These are phyloP conservation scores for Angomonas ambiguus DNA, from an alignment of 208 protist genomes.

Conservation along the genomic window DNA sequence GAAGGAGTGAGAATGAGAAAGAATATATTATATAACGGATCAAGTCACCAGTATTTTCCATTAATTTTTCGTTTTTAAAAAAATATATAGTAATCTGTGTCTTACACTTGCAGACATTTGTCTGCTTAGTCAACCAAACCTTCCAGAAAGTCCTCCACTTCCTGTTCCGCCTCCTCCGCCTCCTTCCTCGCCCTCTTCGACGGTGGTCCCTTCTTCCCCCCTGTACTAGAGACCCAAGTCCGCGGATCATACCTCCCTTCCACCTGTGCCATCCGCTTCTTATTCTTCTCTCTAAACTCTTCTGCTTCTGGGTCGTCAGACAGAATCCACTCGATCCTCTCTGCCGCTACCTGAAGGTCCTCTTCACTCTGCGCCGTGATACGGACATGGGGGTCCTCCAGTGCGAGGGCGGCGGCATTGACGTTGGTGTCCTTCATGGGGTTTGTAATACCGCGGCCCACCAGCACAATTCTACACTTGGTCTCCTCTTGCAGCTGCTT, in stretches of 20 bases:
- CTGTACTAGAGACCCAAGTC: constrained; percentile 77
- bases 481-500: constrained; percentile 85
- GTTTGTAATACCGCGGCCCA: constrained; percentile 89
- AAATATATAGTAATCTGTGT: too few relatives aligned
- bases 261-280: constrained; percentile 83
- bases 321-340: constrained; percentile 91
- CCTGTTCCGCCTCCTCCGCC: constrained; percentile 46
- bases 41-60: too few relatives aligned
- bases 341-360: constrained; percentile 78
- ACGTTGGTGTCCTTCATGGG: constrained; percentile 79
- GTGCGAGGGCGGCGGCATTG: constrained; percentile 57
- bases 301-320: constrained; percentile 86
- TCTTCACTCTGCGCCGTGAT: constrained; percentile 86
- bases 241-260: constrained; percentile 87
- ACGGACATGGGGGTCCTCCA: constrained; percentile 88
- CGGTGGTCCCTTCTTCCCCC: constrained; percentile 26
- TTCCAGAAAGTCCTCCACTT: constrained; percentile 75
- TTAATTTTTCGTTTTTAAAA: too few relatives aligned
- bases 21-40: too few relatives aligned
- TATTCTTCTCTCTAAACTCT: constrained; percentile 88
- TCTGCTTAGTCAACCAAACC: constrained; percentile 42
- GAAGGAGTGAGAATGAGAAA: too few relatives aligned
- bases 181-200: constrained; percentile 20
- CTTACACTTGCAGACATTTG: too few relatives aligned
- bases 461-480: constrained; percentile 88